Evolutionary conservation across 2,329 filamentous ascomycete genomes (phyloP), one percentile per base, ranked within the genome.

Genomic region (Onygenales sp.): DNA sequence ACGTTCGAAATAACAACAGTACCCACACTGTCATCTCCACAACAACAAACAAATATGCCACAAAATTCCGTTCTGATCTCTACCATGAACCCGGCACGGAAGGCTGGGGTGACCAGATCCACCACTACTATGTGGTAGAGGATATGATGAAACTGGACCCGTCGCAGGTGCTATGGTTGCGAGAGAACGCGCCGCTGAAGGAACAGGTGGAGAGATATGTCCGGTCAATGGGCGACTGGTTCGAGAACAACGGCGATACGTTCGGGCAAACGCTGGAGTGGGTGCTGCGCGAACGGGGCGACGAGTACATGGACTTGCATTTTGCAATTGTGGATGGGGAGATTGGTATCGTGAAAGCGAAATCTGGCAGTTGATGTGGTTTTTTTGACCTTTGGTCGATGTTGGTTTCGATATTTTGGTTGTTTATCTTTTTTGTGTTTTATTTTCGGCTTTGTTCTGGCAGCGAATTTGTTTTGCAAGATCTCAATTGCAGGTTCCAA

Each of bases 121-220:
- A 74, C 11, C 81, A 84, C 56, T 84, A 84, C 63, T 84, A 84
- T 58, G 71, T 84, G 5, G 75, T 84, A 3, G 79, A 84, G 59
- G 80, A 84, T 56, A 82, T 83, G 76, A 70, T 84, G 66, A 84
- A 84, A 65, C 69, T 84, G 39, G 77, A 83, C 54, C 81, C 81
- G 0, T 77, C 75, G 40, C 80, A 84, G 63, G 70, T 84, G 7
- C 60, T 84, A 56, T 79, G 75, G 70, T 63, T 84, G 52, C 76
- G 75, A 52, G 77, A 82, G 56, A 72, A 80, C 57, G 77, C 77
- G 42, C 75, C 74, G 36, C 59, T 77, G 8, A 83, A 83, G 63
- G 70, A 75, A 10, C 76, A 82, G 62, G 80, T 84, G 4, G 77
- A 83, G 61, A 64, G 62, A 0, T 83, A 75, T 61, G 71, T 83